These are phyloP conservation scores for Arachnopeziza araneosa DNA, from an alignment of 2,329 filamentous ascomycete species.

Conservation along the genomic window DNA sequence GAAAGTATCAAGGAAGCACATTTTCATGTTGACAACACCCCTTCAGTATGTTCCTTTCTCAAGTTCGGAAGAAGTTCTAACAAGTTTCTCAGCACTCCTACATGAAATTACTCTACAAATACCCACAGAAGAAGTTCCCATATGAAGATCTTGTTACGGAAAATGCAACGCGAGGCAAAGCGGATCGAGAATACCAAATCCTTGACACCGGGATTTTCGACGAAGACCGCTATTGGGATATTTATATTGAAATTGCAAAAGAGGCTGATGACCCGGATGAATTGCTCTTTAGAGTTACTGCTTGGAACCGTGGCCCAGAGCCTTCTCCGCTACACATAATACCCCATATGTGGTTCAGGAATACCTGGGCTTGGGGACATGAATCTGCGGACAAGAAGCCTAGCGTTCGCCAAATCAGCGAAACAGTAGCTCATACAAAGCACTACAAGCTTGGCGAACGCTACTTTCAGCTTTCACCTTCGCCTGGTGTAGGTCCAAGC, in stretches of 20 bases:
- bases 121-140: conserved; percentile 85
- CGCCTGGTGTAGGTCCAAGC: conserved; percentile 73
- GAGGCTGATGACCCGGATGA: conserved; percentile 89
- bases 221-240: conserved; percentile 92
- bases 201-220: conserved; percentile 85
- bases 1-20: conserved; percentile 96
- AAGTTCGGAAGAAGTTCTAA: not conserved
- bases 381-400: conserved; percentile 74
- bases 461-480: conserved; percentile 81
- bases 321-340: conserved; percentile 88
- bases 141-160: conserved; percentile 84
- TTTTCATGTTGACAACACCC: conserved; percentile 94
- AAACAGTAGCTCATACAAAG: conserved; percentile 67
- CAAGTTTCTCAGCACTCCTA: conserved; percentile 70
- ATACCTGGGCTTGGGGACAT: conserved; percentile 93
- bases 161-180: conserved; percentile 69
- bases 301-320: conserved; percentile 91
- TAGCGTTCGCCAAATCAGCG: conserved; percentile 59
- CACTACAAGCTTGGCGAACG: conserved; percentile 78
- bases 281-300: conserved; percentile 87
- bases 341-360: conserved; percentile 94
- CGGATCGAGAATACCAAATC: conserved; percentile 86
- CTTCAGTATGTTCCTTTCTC: conserved; percentile 34
- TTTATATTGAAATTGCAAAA: conserved; percentile 94
- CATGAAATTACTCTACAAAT: conserved; percentile 99